phyloP scores from a whole-genome alignment of 2,329 filamentous ascomycete genomes.

The Pseudogymnoascus sp. region DNA sequence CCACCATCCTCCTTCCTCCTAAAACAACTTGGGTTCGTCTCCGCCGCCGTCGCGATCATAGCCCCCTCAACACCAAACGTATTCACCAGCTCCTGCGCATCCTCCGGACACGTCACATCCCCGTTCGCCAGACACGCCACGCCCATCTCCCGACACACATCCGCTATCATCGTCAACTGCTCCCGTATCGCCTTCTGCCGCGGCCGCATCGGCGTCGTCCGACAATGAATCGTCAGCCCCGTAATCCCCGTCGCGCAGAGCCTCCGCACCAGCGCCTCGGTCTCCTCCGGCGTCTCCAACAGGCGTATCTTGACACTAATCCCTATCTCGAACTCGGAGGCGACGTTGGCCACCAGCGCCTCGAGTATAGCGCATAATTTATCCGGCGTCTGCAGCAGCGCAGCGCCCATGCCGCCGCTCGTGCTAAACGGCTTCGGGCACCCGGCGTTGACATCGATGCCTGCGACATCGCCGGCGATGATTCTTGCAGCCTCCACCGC shows the following conservation, averaged over 20 bases:
- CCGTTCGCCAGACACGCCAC: slow-evolving; percentile 96
- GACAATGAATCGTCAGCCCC: slow-evolving; percentile 86
- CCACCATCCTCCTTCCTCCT: slow-evolving; percentile 60
- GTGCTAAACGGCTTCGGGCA: slow-evolving; percentile 97
- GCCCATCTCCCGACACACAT: slow-evolving; percentile 71
- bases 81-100: slow-evolving; percentile 60
- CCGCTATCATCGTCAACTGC: slow-evolving; percentile 74
- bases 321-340: slow-evolving; percentile 71
- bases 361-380: slow-evolving; percentile 74
- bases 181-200: slow-evolving; percentile 77
- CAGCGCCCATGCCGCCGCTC: slow-evolving; percentile 88
- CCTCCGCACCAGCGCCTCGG: slow-evolving; percentile 64
- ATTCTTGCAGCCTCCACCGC: slow-evolving; percentile 79
- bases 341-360: slow-evolving; percentile 70
- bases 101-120: slow-evolving; percentile 67
- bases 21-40: slow-evolving; percentile 87
- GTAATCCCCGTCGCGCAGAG: slow-evolving; percentile 85
- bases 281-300: slow-evolving; percentile 66
- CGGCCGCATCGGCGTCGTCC: slow-evolving; percentile 91
- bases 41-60: slow-evolving; percentile 93
- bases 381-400: slow-evolving; percentile 77
- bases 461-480: slow-evolving; percentile 78
- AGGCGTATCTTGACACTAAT: slow-evolving; percentile 96
- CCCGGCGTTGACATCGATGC: slow-evolving; percentile 96
- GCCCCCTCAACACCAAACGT: slow-evolving; percentile 86